Percentiles rank a stretch among this genome's conserved stretches.
Conservation (phyloP, 1,139 yeast genomes). For the Candida dubliniensis region DNA sequence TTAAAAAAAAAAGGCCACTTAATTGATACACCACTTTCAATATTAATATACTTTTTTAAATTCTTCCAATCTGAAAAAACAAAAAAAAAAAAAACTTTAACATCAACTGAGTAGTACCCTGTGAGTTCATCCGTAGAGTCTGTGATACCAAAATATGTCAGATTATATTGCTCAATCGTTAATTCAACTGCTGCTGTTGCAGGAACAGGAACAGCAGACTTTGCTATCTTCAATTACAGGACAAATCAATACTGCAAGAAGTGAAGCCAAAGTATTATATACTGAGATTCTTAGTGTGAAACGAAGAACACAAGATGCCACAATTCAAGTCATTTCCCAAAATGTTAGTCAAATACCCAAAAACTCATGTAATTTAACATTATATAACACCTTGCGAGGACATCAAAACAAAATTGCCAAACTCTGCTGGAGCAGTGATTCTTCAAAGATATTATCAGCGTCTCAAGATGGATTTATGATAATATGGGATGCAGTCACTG, state of each 20-base stretch:
- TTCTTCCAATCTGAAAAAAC: no score
- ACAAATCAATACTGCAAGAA: slow-evolving; percentile 37
- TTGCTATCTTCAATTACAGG: slow-evolving; percentile 7
- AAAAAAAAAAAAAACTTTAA: no score
- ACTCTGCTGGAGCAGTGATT: slow-evolving; percentile 67
- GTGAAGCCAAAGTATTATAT: slow-evolving; percentile 49
- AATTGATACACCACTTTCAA: neutral
- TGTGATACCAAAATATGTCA: neutral
- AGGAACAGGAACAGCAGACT: no score
- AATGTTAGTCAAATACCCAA: slow-evolving; percentile 29
- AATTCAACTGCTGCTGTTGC: neutral
- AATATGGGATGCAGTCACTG: slow-evolving; percentile 79
- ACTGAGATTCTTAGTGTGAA: slow-evolving; percentile 49
- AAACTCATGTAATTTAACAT: slow-evolving; percentile 33
- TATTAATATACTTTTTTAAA: no score
- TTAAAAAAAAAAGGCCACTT: neutral
- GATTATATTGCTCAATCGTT: slow-evolving; percentile 1
- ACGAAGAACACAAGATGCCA: slow-evolving; percentile 45
- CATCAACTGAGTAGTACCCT: no score
- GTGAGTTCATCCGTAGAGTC: no score
- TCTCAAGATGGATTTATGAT: slow-evolving; percentile 87
- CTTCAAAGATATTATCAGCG: slow-evolving; percentile 62
- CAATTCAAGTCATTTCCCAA: slow-evolving; percentile 40
- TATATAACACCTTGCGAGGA: slow-evolving; percentile 55
- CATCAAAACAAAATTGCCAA: slow-evolving; percentile 75